Percentiles rank a stretch among this genome's conserved stretches.
Evolutionary conservation across 345 rosid species (phyloP).

Genomic region (Brassica juncea): DNA sequence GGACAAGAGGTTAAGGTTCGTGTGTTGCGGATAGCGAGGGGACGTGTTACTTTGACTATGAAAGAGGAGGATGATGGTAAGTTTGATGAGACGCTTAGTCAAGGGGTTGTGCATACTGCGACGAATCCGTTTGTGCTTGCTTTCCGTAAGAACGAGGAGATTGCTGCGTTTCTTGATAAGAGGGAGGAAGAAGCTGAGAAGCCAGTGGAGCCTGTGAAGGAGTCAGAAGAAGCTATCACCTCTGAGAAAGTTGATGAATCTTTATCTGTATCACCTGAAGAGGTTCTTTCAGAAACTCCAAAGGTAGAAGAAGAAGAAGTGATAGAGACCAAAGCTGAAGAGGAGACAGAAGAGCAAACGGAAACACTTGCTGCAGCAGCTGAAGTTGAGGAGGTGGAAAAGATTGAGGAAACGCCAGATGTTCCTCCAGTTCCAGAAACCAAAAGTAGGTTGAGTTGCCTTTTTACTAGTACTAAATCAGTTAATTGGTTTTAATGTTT

Average conservation of each 20-base stretch:
- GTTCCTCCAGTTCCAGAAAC: conserved; percentile 37
- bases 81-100: conserved; percentile 45
- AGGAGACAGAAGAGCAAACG: conserved; percentile 27
- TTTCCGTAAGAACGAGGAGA: conserved; percentile 71
- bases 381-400: conserved; percentile 41
- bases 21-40: conserved; percentile 65
- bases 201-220: conserved; percentile 36
- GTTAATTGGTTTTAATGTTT: conserved; percentile 10
- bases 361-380: conserved; percentile 42
- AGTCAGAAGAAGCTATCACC: conserved; percentile 34
- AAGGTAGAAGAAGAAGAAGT: conserved; percentile 33
- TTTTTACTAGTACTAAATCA: conserved; percentile 9
- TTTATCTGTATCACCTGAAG: conserved; percentile 35
- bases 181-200: conserved; percentile 59
- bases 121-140: conserved; percentile 81
- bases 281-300: conserved; percentile 45
- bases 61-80: conserved; percentile 63
- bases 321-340: conserved; percentile 19
- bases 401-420: conserved; percentile 36
- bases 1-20: conserved; percentile 80
- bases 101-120: conserved; percentile 65
- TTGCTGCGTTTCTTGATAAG: conserved; percentile 71
- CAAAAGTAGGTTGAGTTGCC: conserved; percentile 42
- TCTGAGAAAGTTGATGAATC: conserved; percentile 30
- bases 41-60: conserved; percentile 88